These are phyloP conservation scores for Penicillium bovifimosum DNA, from an alignment of 495 filamentous ascomycete genomes.

Conservation along the genomic window DNA sequence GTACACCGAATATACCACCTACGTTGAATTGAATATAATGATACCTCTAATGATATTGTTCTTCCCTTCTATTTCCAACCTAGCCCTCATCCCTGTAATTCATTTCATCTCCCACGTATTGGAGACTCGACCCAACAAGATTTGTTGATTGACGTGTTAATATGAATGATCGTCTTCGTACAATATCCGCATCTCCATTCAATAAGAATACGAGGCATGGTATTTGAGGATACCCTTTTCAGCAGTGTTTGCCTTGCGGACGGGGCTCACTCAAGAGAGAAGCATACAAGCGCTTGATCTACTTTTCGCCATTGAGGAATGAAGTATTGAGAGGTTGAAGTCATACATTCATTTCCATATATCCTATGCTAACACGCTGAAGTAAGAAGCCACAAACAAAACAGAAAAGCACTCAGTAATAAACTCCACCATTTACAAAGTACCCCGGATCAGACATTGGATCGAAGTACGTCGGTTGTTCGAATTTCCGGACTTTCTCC, in stretches of 20 bases:
- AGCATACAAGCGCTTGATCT: too few relatives aligned
- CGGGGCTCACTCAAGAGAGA: too few relatives aligned
- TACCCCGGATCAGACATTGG: slow-evolving; percentile 24
- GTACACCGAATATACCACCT: neutral
- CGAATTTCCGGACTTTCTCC: slow-evolving; percentile 29
- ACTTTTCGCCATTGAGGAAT: too few relatives aligned
- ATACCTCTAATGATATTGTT: neutral
- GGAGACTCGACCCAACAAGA: too few relatives aligned
- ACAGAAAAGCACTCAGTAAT: slow-evolving; percentile 11
- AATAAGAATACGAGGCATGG: neutral
- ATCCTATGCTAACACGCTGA: slow-evolving; percentile 8
- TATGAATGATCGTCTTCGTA: neutral
- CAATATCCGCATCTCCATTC: neutral
- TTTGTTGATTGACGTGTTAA: neutral
- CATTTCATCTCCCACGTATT: too few relatives aligned
- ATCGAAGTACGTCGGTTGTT: slow-evolving; percentile 24
- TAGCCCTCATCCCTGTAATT: too few relatives aligned
- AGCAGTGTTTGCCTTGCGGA: too few relatives aligned
- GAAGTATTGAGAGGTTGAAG: neutral
- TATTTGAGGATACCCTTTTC: too few relatives aligned
- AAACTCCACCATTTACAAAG: slow-evolving; percentile 25
- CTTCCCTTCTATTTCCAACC: too few relatives aligned
- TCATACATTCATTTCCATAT: slow-evolving; percentile 1
- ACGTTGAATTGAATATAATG: neutral
- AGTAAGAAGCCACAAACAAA: neutral